Evolutionary conservation across 73 alveolate species (phyloP).

Genomic region (Paramecium sexaurelia): DNA sequence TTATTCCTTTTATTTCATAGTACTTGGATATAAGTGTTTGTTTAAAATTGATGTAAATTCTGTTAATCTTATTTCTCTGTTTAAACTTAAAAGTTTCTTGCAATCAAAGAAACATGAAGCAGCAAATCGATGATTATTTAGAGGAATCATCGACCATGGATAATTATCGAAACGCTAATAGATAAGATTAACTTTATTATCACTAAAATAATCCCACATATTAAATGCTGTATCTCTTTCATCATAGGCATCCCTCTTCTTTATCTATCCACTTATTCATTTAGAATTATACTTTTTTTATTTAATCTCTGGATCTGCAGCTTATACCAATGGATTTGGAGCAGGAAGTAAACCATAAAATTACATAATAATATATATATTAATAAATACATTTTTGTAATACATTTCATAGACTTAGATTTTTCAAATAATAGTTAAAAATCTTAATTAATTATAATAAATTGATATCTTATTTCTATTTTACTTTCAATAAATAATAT

Average conservation of each 20-base stretch:
- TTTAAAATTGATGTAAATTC: neutral
- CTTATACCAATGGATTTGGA: neutral
- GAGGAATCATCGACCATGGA: conserved; percentile 31
- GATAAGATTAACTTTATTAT: neutral
- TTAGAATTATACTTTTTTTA: neutral
- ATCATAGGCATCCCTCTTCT: neutral
- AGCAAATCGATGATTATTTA: conserved; percentile 15
- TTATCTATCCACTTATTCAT: conserved; percentile 7
- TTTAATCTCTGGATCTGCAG: conserved; percentile 9
- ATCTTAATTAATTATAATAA: neutral
- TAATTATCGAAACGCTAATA: conserved; percentile 15
- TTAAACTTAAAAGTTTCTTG: neutral
- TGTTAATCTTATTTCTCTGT: neutral
- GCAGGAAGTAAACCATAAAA: conserved; percentile 22
- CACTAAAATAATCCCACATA: conserved; percentile 16
- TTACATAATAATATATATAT: neutral
- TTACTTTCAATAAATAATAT: neutral
- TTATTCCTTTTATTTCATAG: neutral
- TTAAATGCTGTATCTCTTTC: neutral
- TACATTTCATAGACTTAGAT: no score
- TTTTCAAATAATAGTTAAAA: no score
- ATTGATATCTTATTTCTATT: neutral
- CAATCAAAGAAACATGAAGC: conserved; percentile 16
- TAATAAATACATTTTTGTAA: neutral
- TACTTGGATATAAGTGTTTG: neutral